Evolutionary conservation across 2,329 filamentous ascomycete species (phyloP).

Genomic region (Aspergillus sp.): DNA sequence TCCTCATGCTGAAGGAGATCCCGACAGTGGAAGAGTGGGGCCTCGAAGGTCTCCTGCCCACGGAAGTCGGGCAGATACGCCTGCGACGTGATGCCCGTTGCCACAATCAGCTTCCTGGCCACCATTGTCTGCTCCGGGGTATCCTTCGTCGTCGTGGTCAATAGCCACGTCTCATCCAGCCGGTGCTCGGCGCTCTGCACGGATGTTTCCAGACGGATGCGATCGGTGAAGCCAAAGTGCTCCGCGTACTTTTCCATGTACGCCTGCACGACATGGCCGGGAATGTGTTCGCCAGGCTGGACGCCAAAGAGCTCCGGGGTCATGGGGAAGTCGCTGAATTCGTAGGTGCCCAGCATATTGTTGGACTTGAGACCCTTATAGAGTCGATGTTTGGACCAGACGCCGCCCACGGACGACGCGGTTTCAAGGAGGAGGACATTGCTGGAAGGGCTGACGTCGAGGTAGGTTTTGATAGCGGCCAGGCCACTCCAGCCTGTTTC

Average conservation of each 20-base stretch:
- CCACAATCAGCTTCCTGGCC: constrained; percentile 50
- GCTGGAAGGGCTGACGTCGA: constrained; percentile 49
- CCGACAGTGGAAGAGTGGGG: constrained; percentile 51
- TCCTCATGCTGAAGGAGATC: constrained; percentile 40
- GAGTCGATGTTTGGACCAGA: constrained; percentile 59
- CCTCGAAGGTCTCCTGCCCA: constrained; percentile 44
- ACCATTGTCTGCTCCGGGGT: constrained; percentile 12
- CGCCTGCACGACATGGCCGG: constrained; percentile 46
- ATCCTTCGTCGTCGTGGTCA: constrained; percentile 12
- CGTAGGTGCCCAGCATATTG: constrained; percentile 64
- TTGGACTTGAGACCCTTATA: constrained; percentile 64
- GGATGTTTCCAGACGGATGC: constrained; percentile 44
- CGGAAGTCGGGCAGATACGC: constrained; percentile 47
- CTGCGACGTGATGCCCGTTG: constrained; percentile 53
- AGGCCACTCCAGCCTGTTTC: constrained; percentile 48
- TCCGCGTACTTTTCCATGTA: constrained; percentile 52
- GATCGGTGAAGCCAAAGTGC: constrained; percentile 43
- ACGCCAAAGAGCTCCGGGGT: constrained; percentile 44
- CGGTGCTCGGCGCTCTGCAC: constrained; percentile 44
- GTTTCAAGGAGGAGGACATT: constrained; percentile 53
- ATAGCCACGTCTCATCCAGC: constrained; percentile 29
- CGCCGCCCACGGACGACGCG: constrained; percentile 54
- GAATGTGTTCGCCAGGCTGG: constrained; percentile 49
- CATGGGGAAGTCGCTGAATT: constrained; percentile 69
- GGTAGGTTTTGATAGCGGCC: constrained; percentile 53